Evolutionary conservation across 2,329 filamentous ascomycete genomes (phyloP).

Genomic region (Botryotinia globosa): DNA sequence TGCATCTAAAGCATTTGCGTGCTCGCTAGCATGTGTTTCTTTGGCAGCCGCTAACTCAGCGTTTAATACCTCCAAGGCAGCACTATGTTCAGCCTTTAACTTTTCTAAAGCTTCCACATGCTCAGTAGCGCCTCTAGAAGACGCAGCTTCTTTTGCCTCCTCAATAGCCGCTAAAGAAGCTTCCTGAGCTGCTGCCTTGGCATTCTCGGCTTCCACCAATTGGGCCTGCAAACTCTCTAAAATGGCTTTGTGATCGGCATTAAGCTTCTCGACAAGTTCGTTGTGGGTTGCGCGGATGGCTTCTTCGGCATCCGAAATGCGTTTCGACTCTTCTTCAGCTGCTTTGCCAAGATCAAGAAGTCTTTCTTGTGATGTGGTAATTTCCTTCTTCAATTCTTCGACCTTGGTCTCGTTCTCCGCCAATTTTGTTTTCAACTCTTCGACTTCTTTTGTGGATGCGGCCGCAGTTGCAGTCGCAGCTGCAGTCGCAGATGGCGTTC

Average conservation of each 20-base stretch:
- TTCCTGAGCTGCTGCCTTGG: slow-evolving; percentile 30
- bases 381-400: slow-evolving; percentile 54
- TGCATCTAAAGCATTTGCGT: slow-evolving; percentile 27
- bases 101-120: slow-evolving; percentile 44
- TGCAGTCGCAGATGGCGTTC: slow-evolving; percentile 19
- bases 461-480: neutral
- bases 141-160: slow-evolving; percentile 34
- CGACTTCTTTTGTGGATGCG: slow-evolving; percentile 40
- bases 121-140: slow-evolving; percentile 32
- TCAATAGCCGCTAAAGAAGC: slow-evolving; percentile 35
- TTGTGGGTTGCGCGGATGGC: slow-evolving; percentile 45
- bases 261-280: slow-evolving; percentile 46
- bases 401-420: slow-evolving; percentile 57
- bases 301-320: slow-evolving; percentile 42
- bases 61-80: slow-evolving; percentile 32
- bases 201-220: slow-evolving; percentile 33
- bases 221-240: slow-evolving; percentile 33
- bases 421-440: slow-evolving; percentile 59
- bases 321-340: slow-evolving; percentile 44
- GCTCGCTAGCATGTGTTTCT: slow-evolving; percentile 42
- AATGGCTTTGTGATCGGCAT: slow-evolving; percentile 32
- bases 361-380: slow-evolving; percentile 54
- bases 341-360: slow-evolving; percentile 54
- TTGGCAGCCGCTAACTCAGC: slow-evolving; percentile 49
- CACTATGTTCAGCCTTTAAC: slow-evolving; percentile 40